Evolutionary conservation across 2,329 filamentous ascomycete species (phyloP).

Genomic region (Graphiopsis chlorocephala): DNA sequence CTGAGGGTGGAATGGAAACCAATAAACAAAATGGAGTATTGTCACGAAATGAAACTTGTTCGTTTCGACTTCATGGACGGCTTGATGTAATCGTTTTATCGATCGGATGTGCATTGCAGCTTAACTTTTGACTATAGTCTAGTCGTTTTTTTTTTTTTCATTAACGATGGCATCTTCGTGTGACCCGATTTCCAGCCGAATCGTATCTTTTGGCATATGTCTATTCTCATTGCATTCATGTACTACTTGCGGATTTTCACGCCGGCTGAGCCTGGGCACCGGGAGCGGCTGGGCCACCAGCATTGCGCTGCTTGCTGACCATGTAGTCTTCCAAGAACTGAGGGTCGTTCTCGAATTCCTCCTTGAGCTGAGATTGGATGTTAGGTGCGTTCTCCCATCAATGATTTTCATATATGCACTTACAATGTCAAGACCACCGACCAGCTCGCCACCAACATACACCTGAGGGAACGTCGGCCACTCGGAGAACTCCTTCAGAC

Average conservation of each 20-base stretch:
- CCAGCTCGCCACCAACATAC: constrained; percentile 85
- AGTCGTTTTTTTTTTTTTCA: too few species aligned
- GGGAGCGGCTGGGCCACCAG: constrained; percentile 26
- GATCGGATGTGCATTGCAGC: too few species aligned
- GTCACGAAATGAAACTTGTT: too few species aligned
- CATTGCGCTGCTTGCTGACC: constrained; percentile 37
- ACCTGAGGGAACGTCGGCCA: constrained; percentile 98
- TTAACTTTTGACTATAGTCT: too few species aligned
- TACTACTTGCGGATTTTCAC: neutral
- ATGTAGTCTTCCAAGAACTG: constrained; percentile 77
- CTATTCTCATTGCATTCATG: neutral
- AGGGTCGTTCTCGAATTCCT: constrained; percentile 80
- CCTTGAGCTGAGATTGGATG: constrained; percentile 67
- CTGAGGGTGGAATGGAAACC: too few species aligned
- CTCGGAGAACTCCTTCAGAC: constrained; percentile 94
- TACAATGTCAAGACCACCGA: constrained; percentile 94
- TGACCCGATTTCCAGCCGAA: neutral
- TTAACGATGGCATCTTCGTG: too few species aligned
- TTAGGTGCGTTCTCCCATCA: neutral
- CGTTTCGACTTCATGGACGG: too few species aligned
- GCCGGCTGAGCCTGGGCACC: constrained; percentile 17
- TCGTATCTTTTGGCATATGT: neutral
- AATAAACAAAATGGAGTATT: too few species aligned
- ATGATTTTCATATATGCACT: constrained; percentile 41
- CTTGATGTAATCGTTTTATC: too few species aligned